A percentile compares a stretch with the other conserved stretches of the same genome.
Evolutionary conservation across 257 asterid species (phyloP).

Genomic region (Nemophila menziesii): DNA sequence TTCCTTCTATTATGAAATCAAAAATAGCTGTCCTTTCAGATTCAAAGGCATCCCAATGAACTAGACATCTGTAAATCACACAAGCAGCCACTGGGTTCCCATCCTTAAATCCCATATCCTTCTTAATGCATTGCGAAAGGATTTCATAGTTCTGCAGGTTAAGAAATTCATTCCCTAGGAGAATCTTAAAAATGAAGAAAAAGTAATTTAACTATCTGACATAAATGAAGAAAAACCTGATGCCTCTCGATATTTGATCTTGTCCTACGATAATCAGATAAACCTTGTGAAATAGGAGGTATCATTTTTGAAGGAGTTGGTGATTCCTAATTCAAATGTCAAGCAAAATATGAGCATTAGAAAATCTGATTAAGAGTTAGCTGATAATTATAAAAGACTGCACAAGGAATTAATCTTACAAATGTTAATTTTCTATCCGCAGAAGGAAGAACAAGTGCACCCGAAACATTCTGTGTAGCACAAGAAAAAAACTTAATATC

Average conservation of each 20-base stretch:
- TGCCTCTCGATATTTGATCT: constrained; percentile 63
- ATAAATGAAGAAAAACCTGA: constrained; percentile 42
- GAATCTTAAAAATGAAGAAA: not conserved
- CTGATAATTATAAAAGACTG: constrained; percentile 3
- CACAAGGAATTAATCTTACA: constrained; percentile 34
- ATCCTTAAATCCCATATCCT: constrained; percentile 77
- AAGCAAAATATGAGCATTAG: constrained; percentile 10
- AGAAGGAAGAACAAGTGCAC: constrained; percentile 54
- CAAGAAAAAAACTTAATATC: constrained; percentile 12
- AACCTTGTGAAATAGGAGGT: constrained; percentile 56
- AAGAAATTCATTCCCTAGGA: constrained; percentile 11
- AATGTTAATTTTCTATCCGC: constrained; percentile 57
- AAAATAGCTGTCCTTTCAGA: constrained; percentile 88
- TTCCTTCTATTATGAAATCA: constrained; percentile 72
- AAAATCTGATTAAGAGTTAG: constrained; percentile 11
- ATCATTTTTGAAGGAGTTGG: constrained; percentile 88
- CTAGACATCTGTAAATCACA: constrained; percentile 85
- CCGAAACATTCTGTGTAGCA: constrained; percentile 53
- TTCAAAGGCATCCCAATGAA: constrained; percentile 95
- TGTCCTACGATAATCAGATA: constrained; percentile 74
- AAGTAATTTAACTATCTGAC: not conserved
- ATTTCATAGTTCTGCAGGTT: constrained; percentile 65
- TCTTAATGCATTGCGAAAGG: constrained; percentile 81
- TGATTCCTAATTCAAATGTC: constrained; percentile 86
- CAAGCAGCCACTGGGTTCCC: constrained; percentile 94